Evolutionary conservation across 805 yeast genomes (phyloP).

Genomic region (Candida loeiensis): DNA sequence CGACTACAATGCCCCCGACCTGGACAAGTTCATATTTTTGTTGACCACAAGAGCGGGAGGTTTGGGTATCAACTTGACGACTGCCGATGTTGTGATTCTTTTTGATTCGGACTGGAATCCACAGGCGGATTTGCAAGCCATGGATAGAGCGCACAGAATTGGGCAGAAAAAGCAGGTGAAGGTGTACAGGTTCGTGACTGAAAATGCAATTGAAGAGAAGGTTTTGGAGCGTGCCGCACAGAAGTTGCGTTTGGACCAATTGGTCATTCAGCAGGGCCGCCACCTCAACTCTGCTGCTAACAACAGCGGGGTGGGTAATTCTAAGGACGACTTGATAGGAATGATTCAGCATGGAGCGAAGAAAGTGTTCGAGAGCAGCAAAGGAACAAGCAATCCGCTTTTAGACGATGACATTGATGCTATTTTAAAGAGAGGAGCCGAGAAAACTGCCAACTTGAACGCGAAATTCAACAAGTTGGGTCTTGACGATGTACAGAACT

Average conservation of each 20-base stretch:
- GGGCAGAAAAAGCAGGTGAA: constrained; percentile 96
- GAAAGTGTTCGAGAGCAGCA: constrained; percentile 63
- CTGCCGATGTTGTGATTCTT: constrained; percentile 85
- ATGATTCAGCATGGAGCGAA: constrained; percentile 98
- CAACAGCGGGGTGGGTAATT: constrained; percentile 44
- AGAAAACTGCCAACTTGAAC: constrained; percentile 73
- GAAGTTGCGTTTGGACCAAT: constrained; percentile 84
- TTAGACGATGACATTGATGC: constrained; percentile 75
- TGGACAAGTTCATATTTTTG: constrained; percentile 78
- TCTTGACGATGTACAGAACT: constrained; percentile 88
- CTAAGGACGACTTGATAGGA: constrained; percentile 80
- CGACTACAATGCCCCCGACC: constrained; percentile 78
- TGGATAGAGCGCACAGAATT: constrained; percentile 97
- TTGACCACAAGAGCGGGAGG: constrained; percentile 97
- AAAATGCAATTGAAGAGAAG: constrained; percentile 93
- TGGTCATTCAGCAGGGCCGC: constrained; percentile 93
- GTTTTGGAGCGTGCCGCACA: constrained; percentile 96
- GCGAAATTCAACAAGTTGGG: constrained; percentile 83
- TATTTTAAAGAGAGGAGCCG: constrained; percentile 76
- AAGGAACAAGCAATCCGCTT: constrained; percentile 24
- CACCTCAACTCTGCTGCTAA: constrained; percentile 27
- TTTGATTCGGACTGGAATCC: constrained; percentile 98
- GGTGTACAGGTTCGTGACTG: constrained; percentile 90
- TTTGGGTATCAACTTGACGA: constrained; percentile 85
- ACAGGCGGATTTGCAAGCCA: constrained; percentile 95